Percentiles rank a stretch among this genome's conserved stretches.
Evolutionary conservation across 2,329 filamentous ascomycete species (phyloP).

Genomic region (Escovopsis weberi): DNA sequence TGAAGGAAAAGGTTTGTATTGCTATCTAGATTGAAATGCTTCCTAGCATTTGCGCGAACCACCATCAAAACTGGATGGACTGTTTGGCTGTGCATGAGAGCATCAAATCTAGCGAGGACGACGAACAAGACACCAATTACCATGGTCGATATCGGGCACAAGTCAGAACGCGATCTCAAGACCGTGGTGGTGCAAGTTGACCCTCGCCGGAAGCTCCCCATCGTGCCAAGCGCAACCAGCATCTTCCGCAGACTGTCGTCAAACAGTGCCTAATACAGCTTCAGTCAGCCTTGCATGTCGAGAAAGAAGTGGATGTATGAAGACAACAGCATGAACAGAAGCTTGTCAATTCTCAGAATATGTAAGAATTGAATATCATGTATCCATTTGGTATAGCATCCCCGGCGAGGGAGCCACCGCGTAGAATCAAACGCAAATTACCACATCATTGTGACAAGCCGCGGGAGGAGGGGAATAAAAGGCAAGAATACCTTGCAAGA

Average conservation of each 20-base stretch:
- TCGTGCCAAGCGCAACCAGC: not conserved
- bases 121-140: too few species aligned
- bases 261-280: not conserved
- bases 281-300: constrained; percentile 2
- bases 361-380: constrained; percentile 97
- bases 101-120: too few species aligned
- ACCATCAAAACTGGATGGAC: too few species aligned
- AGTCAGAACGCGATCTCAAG: too few species aligned
- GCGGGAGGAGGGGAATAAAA: constrained; percentile 4
- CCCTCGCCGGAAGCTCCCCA: not conserved
- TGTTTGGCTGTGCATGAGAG: too few species aligned
- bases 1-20: too few species aligned
- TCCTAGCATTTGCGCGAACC: too few species aligned
- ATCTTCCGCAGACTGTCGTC: not conserved
- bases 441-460: constrained; percentile 55
- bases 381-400: constrained; percentile 61
- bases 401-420: constrained; percentile 81
- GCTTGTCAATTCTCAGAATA: constrained; percentile 59
- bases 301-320: not conserved
- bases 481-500: not conserved
- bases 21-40: too few species aligned
- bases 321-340: constrained; percentile 11
- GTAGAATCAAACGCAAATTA: constrained; percentile 97
- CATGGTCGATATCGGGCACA: too few species aligned
- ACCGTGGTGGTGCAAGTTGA: too few species aligned